Base-by-base conservation (phyloP, 2,329 filamentous ascomycete species). In the Colletotrichum sp. region DNA sequence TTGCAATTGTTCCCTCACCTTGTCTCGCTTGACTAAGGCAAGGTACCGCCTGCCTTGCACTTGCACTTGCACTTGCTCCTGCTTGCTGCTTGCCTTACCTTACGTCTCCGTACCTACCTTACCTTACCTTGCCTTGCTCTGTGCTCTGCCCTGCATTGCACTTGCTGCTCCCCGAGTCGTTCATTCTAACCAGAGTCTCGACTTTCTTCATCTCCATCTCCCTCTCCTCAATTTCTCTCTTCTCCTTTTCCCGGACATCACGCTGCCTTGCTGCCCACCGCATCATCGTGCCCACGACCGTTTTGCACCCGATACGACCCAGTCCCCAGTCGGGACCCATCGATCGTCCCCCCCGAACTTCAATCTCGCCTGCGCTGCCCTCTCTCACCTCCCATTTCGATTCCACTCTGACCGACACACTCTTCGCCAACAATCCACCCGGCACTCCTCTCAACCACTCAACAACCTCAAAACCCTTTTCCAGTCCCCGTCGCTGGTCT, bases 321-420 rank as follows among this genome's bases (percentile, higher is more conserved):
- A 61, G 36, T 64, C 62, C 69, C 69, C 62, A 34, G 73, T 58
- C 24, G 55, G 64, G 73, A 67, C 69, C 63, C 73, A 68, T 75
- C 55, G 63, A 75, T 68, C 73, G 56, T 63, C 66, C 55, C 43
- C 69, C 26, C 62, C 55, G 62, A 66, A 58, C 62, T 38, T 43
- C 69, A 72, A 75, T 75, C 73, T 75, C 73, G 72, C 72, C 72
- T 71, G 30, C 6, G n/a, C 43, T 67, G 59, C 24, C 18, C 55
- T 56, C 32, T 24, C 63, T 66, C 69, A 72, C 36, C 64, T 66
- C 38, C 30, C 26, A 28, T 32, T 13, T 61, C 58, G 28, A 43
- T 59, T 67, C 61, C 72, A 38, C 36, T 36, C 34, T 55, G 58
- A 34, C 26, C 58, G 58, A 56, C 68, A 38, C 36, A 28, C 34